Evolutionary conservation across 306 rosid species (phyloP), one percentile per base, ranked within the genome.

Genomic region (Acacia confusa): DNA sequence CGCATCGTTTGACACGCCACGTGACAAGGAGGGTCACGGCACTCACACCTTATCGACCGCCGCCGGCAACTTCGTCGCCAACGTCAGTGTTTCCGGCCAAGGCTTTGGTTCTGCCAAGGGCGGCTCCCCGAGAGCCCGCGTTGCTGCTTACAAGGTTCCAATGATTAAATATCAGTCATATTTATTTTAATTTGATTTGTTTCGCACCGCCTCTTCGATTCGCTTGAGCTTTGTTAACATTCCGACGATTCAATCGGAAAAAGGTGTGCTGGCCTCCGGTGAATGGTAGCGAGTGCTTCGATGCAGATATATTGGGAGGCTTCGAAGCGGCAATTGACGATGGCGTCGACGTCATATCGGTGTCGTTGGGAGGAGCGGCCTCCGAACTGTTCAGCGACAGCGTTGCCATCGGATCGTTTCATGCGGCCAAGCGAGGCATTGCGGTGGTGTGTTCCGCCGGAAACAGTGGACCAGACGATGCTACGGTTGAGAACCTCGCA

Each of bases 1-100:
- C 84, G 84, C 93, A 15, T 57, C 94, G 19, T 90, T 79, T 36
- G 70, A 93, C 13, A 80, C 99, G 2, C 97, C 98, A 1, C 86
- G 97, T 6, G 99, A 95, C 81, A 79, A 7, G 0, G 97, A 95
- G 6, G 99, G 99, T 44, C 99, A 95, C 28, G 99, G 99, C 22
- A 80, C 99, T 10, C 99, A 95, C 87, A 95, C 99, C 6, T 74
- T 95, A 38, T 95, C 99, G 17, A 95, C 99, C 2, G 97, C 99
- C 0, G 97, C 87, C 4, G 99, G 97, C 0, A 95, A 89, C 87
- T 84, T 85, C 57, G 97, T 95, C 5, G 13, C 80, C 2, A 85
- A 89, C 3, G 97, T 90, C 17, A 91, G 78, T 52, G 92, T 91
- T 20, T 95, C 79, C 34, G 97, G 97, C 22, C 89, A 82, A 13